Conservation (phyloP, 441 rosid genomes). For the Pelargonium citronellum region DNA sequence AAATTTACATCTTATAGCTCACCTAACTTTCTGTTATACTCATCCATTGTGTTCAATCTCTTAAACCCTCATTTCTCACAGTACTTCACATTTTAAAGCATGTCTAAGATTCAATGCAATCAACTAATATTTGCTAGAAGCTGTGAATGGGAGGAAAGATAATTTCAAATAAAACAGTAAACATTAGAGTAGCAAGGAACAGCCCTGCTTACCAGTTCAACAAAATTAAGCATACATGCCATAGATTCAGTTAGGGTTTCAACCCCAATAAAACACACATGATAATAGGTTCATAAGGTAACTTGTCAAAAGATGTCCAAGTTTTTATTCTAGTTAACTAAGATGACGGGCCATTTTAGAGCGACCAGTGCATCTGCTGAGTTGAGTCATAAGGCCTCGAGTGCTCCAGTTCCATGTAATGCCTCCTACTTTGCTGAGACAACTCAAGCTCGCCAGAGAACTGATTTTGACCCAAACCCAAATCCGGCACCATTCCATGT, state of each 20-base stretch:
- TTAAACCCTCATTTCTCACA: no score
- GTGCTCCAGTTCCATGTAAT: conserved; percentile 49
- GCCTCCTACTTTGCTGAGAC: conserved; percentile 50
- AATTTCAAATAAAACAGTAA: background rate
- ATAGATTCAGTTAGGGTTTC: background rate
- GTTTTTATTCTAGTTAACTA: background rate
- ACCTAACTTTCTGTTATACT: no score
- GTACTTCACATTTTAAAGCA: no score
- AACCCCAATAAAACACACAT: background rate
- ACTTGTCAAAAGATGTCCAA: conserved; percentile 10
- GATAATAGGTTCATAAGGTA: background rate
- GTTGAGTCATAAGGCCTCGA: conserved; percentile 49
- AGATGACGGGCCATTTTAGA: conserved; percentile 22
- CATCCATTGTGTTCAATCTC: no score
- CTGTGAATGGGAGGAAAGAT: background rate
- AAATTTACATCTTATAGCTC: no score
- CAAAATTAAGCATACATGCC: background rate
- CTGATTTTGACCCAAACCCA: conserved; percentile 48
- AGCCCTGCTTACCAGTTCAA: background rate
- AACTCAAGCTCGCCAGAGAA: conserved; percentile 42
- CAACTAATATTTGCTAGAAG: no score
- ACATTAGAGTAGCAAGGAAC: background rate
- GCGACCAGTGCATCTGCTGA: conserved; percentile 62
- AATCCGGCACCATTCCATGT: conserved; percentile 35
- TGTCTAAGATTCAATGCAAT: no score